Percentiles rank a stretch among this genome's conserved stretches.
Evolutionary conservation across 139 green algal species (phyloP).

Genomic region (Micractinium sp.): DNA sequence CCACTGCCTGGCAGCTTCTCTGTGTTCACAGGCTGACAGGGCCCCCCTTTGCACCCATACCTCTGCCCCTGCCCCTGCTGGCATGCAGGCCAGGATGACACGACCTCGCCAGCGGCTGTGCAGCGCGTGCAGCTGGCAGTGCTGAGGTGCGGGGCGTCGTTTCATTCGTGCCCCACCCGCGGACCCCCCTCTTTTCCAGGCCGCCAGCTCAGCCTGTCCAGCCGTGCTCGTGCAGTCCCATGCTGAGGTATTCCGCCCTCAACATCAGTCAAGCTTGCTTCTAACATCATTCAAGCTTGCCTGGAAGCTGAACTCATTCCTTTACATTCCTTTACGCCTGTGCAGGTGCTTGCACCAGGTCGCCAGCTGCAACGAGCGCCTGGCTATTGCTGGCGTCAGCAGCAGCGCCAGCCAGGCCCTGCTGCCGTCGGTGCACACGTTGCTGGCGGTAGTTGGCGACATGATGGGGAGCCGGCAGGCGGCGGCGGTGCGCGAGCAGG

Average conservation of each 20-base stretch:
- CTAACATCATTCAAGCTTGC: too few relatives aligned
- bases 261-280: too few relatives aligned
- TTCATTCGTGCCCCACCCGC: too few relatives aligned
- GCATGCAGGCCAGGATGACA: slow-evolving; percentile 33
- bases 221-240: too few relatives aligned
- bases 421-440: slow-evolving; percentile 23
- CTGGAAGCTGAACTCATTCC: too few relatives aligned
- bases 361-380: background rate
- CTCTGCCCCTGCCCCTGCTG: background rate
- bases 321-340: too few relatives aligned
- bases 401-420: slow-evolving; percentile 32
- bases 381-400: slow-evolving; percentile 17
- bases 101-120: slow-evolving; percentile 49
- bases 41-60: background rate
- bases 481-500: slow-evolving; percentile 50
- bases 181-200: too few relatives aligned
- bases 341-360: slow-evolving; percentile 16
- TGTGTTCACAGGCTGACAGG: background rate
- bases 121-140: slow-evolving; percentile 51
- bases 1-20: too few relatives aligned
- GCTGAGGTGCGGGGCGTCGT: slow-evolving; percentile 50
- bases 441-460: slow-evolving; percentile 45
- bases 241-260: too few relatives aligned
- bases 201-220: too few relatives aligned
- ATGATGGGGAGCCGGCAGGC: slow-evolving; percentile 51